Conservation (phyloP, 2,329 filamentous ascomycete genomes). For the Thermothelomyces thermophilus region DNA sequence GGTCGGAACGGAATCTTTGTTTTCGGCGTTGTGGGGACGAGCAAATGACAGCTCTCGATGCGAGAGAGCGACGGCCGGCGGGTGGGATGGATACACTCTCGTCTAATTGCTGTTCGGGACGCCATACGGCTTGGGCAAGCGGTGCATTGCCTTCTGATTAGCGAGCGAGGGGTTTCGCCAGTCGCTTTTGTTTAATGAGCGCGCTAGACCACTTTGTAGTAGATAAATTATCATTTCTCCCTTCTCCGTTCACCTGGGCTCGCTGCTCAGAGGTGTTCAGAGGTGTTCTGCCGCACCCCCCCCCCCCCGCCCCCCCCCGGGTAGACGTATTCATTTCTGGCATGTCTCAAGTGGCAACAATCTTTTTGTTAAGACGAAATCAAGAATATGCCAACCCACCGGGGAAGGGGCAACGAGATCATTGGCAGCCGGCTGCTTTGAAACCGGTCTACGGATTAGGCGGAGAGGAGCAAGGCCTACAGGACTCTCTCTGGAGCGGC, state of each 20-base stretch:
- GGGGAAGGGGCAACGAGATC: too few species aligned
- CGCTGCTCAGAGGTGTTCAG: not conserved
- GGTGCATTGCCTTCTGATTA: not conserved
- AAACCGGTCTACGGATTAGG: too few species aligned
- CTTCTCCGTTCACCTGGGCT: not conserved
- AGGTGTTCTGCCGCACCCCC: too few species aligned
- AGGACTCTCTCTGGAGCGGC: too few species aligned
- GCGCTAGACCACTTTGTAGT: slow-evolving; percentile 5
- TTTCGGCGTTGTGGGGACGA: slow-evolving; percentile 13
- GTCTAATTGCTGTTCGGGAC: not conserved
- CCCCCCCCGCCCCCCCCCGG: too few species aligned
- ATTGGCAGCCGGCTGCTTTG: too few species aligned
- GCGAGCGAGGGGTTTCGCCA: not conserved
- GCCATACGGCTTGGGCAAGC: not conserved
- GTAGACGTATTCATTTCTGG: too few species aligned
- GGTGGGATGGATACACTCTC: slow-evolving; percentile 1
- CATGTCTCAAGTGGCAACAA: too few species aligned
- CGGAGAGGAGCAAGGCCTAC: too few species aligned
- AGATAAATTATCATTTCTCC: slow-evolving; percentile 9
- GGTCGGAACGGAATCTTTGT: slow-evolving; percentile 9
- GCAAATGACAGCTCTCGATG: slow-evolving; percentile 1
- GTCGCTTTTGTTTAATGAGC: not conserved
- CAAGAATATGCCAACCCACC: too few species aligned
- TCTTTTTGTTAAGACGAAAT: too few species aligned
- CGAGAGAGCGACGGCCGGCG: slow-evolving; percentile 9